Base-by-base conservation (phyloP, 2,329 filamentous ascomycete genomes). In the Cercospora zeae-maydis region DNA sequence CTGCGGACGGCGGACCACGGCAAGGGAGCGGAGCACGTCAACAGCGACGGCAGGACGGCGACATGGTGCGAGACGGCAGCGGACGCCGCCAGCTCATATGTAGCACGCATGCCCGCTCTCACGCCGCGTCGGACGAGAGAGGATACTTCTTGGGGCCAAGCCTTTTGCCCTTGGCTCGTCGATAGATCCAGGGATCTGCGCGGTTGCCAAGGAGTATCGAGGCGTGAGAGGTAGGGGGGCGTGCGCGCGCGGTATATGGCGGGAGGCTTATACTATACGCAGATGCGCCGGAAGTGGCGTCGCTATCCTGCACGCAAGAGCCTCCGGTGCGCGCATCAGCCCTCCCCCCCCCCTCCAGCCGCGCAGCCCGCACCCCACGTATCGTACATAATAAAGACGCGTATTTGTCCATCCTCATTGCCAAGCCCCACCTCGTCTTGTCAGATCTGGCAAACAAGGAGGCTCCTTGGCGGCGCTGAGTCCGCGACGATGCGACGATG, bases 71-170 rank as follows among this genome's bases (percentile, higher is more conserved):
- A n/a, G 47, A 52, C 2, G 24, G 30, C 24, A 31, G 47, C 47
- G 24, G 24, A 27, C 47, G 47, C 47, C 47, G 47, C 47, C 47
- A 27, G 47, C 47, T 52, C 47, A 52, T 52, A 52, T 52, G 47
- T 52, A 52, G 47, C 47, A 31, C 47, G 30, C 47, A 27, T 33
- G 30, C 30, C 24, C 24, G 24, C 47, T 21, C 30, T 16, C 36
- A 16, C 36, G 47, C 47, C 47, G 47, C 47, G 47, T 21, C 47
- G n/a, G 21, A 11, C 16, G 21, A 16, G 30, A 31, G 30, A 52
- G 47, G 27, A 21, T n/a, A 24, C 13, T 30, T 52, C 47, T 52
- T 52, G 47, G 47, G 24, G 24, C 47, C 47, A 31, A 52, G 47
- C 3, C 47, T 14, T 51, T 51, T 30, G 47, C 8, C 13, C 47